Conservation (phyloP, 805 yeast genomes). For the Pichia gijzeniarum region DNA sequence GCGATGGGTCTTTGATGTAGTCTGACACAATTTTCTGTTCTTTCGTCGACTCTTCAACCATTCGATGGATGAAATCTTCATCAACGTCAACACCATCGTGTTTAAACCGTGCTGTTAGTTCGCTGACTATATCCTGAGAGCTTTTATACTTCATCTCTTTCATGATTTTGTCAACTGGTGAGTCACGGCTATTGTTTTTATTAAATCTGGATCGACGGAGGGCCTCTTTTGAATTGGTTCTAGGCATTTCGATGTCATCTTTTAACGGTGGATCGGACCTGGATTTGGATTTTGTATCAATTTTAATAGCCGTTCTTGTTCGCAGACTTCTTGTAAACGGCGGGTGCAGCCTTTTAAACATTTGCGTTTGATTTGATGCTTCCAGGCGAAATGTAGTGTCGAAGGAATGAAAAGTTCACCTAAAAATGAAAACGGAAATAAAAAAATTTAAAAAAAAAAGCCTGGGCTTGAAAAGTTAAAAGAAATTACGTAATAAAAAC, state of each 20-base stretch:
- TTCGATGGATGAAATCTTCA: slow-evolving; percentile 23
- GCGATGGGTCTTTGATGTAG: slow-evolving; percentile 13
- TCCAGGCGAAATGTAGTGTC: too few species aligned
- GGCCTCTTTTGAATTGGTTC: background rate
- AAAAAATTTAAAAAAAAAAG: too few species aligned
- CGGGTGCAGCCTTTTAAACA: too few species aligned
- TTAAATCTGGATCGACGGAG: background rate
- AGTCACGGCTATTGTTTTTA: background rate
- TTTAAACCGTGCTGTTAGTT: slow-evolving; percentile 20
- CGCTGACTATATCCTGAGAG: slow-evolving; percentile 24
- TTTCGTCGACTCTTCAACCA: slow-evolving; percentile 21
- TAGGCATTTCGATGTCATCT: background rate
- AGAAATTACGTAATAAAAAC: too few species aligned
- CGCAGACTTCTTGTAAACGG: too few species aligned
- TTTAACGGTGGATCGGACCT: background rate
- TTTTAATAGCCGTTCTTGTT: too few species aligned
- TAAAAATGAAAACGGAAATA: too few species aligned
- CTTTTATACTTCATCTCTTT: slow-evolving; percentile 16
- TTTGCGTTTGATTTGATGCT: too few species aligned
- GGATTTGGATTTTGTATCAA: background rate
- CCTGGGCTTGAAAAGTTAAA: too few species aligned
- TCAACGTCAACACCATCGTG: slow-evolving; percentile 27
- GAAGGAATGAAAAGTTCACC: too few species aligned
- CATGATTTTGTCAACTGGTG: slow-evolving; percentile 1
- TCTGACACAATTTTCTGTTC: slow-evolving; percentile 17